These are phyloP conservation scores for Flagelloscypha sp. DNA, from an alignment of 768 basidiomycete genomes.

Conservation along the genomic window DNA sequence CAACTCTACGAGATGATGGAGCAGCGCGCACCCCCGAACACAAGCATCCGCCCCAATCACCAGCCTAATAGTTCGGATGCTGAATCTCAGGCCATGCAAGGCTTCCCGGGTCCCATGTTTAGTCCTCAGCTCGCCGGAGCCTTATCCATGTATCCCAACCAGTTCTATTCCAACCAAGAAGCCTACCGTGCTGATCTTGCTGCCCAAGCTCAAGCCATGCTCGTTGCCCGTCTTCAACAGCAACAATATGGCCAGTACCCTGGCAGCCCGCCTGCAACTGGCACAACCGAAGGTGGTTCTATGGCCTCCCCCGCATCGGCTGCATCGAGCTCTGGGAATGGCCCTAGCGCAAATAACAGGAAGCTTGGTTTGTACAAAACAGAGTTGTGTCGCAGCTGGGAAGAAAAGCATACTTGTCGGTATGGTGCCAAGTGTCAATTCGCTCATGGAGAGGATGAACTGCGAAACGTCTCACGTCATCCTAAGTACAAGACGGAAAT, in stretches of 20 bases:
- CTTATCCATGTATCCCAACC: constrained; percentile 61
- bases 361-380: constrained; percentile 91
- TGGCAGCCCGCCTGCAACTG: constrained; percentile 34
- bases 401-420: constrained; percentile 80
- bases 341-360: constrained; percentile 86
- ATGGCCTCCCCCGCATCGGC: constrained; percentile 35
- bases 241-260: constrained; percentile 50
- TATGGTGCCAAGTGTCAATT: constrained; percentile 90
- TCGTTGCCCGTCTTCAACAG: constrained; percentile 53
- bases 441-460: constrained; percentile 85
- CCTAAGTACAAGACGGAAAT: constrained; percentile 97
- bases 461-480: constrained; percentile 76
- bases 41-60: constrained; percentile 43
- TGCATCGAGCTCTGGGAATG: constrained; percentile 35
- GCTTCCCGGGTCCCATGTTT: constrained; percentile 55
- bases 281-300: constrained; percentile 25
- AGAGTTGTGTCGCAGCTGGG: constrained; percentile 85
- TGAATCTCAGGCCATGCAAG: constrained; percentile 53
- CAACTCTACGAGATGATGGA: constrained; percentile 79
- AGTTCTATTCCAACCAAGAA: constrained; percentile 60
- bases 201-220: constrained; percentile 47
- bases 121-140: constrained; percentile 34
- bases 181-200: constrained; percentile 47
- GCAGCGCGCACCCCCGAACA: constrained; percentile 33
- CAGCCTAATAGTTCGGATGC: constrained; percentile 65